Conservation (phyloP, 1,139 yeast species). For the Taiozyma sp. region DNA sequence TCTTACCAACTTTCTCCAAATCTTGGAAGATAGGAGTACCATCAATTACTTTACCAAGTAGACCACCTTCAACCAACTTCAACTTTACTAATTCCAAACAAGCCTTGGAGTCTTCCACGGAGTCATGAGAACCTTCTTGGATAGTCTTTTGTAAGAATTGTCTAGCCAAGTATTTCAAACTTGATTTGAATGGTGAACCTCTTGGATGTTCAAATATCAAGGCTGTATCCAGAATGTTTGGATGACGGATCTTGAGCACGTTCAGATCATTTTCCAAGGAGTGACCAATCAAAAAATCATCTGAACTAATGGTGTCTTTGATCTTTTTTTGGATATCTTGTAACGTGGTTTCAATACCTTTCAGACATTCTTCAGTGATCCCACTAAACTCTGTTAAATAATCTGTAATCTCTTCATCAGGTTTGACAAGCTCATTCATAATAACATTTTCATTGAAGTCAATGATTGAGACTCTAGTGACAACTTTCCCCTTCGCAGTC, state of each 20-base stretch:
- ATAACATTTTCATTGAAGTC: slow-evolving; percentile 57
- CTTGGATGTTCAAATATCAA: slow-evolving; percentile 64
- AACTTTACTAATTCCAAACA: slow-evolving; percentile 73
- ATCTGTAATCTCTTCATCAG: slow-evolving; percentile 66
- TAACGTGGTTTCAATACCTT: slow-evolving; percentile 58
- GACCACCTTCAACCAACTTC: slow-evolving; percentile 61
- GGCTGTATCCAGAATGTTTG: slow-evolving; percentile 65
- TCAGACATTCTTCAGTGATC: slow-evolving; percentile 65
- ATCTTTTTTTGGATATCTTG: slow-evolving; percentile 63
- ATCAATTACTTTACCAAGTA: slow-evolving; percentile 53
- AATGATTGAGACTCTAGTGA: slow-evolving; percentile 75
- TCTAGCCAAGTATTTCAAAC: slow-evolving; percentile 63
- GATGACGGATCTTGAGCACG: slow-evolving; percentile 57
- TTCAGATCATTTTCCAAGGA: slow-evolving; percentile 66
- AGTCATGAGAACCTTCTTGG: slow-evolving; percentile 69
- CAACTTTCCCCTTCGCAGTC: slow-evolving; percentile 54
- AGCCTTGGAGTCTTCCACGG: slow-evolving; percentile 80
- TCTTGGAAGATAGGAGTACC: slow-evolving; percentile 38
- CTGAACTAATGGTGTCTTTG: slow-evolving; percentile 37
- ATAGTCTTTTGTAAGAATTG: slow-evolving; percentile 53
- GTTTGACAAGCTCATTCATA: slow-evolving; percentile 74
- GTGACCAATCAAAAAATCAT: slow-evolving; percentile 67
- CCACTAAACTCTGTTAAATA: slow-evolving; percentile 86
- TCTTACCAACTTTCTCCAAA: slow-evolving; percentile 29
- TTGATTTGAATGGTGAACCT: slow-evolving; percentile 78